These are phyloP conservation scores for Backusella circina DNA, from an alignment of 192 early-diverging fungal species.

Conservation along the genomic window DNA sequence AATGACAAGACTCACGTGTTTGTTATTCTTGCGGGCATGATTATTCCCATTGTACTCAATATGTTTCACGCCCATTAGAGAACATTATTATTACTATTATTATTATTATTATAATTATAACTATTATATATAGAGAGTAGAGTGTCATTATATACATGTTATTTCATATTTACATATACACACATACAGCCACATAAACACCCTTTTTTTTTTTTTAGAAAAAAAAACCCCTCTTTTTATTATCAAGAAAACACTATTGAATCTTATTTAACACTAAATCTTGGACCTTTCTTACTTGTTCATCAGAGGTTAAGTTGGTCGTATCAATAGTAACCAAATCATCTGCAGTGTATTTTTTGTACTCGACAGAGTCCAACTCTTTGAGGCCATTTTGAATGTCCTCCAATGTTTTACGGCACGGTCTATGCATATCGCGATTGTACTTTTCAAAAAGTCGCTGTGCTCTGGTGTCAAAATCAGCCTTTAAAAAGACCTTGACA, in stretches of 20 bases:
- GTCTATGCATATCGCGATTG: neutral
- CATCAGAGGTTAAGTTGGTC: neutral
- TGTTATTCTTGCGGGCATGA: slow-evolving; percentile 26
- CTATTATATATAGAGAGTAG: neutral
- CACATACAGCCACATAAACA: neutral
- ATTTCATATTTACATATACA: neutral
- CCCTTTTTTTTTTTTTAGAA: neutral
- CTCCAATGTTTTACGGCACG: neutral
- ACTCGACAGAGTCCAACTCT: neutral
- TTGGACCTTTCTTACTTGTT: neutral
- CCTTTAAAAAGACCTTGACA: slow-evolving; percentile 73
- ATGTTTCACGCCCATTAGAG: slow-evolving; percentile 16
- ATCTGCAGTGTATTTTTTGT: neutral
- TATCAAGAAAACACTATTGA: neutral
- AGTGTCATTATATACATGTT: neutral
- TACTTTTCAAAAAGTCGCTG: slow-evolving; percentile 59
- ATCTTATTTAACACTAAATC: neutral
- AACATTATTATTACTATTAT: neutral
- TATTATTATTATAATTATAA: neutral
- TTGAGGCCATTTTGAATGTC: neutral
- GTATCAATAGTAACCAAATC: neutral
- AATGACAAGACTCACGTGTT: slow-evolving; percentile 2
- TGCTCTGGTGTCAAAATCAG: slow-evolving; percentile 60
- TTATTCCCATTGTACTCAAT: slow-evolving; percentile 28
- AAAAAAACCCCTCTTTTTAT: too few relatives aligned